phyloP scores from a whole-genome alignment of 805 yeast genomes.

The Saturnispora zaruensis region DNA sequence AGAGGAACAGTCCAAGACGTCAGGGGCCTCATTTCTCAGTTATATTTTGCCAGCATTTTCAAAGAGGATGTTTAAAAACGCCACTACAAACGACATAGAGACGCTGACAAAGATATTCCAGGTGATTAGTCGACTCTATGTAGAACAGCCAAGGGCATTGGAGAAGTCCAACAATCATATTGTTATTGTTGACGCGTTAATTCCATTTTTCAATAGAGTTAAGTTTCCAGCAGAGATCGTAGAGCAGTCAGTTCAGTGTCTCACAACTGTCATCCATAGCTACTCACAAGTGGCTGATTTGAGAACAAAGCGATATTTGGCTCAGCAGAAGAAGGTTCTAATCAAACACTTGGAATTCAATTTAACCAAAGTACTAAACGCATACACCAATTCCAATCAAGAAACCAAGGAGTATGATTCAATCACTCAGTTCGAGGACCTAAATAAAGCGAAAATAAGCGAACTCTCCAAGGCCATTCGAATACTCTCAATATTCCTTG shows the following conservation, averaged over 20 bases:
- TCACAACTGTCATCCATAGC: constrained; percentile 18
- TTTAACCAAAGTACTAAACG: constrained; percentile 18
- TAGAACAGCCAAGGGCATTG: constrained; percentile 2
- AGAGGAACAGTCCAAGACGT: constrained; percentile 4
- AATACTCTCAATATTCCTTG: constrained; percentile 21
- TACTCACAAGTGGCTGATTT: constrained; percentile 19
- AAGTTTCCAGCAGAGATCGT: constrained; percentile 19
- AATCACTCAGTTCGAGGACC: constrained; percentile 12
- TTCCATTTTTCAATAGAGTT: constrained; percentile 23
- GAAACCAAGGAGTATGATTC: constrained; percentile 12
- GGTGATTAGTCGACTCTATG: constrained; percentile 1
- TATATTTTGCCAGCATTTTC: constrained; percentile 8
- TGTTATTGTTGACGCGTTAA: constrained; percentile 15
- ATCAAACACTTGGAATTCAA: constrained; percentile 19
- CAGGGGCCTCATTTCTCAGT: constrained; percentile 5
- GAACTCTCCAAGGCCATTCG: constrained; percentile 23
- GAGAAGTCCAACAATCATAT: constrained; percentile 14
- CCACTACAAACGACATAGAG: neutral
- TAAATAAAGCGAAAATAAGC: constrained; percentile 19
- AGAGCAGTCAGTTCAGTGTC: constrained; percentile 17
- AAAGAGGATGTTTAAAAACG: neutral
- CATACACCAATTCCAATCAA: constrained; percentile 20
- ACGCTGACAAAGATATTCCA: constrained; percentile 2
- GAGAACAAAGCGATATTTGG: constrained; percentile 18
- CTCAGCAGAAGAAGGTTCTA: constrained; percentile 17